Evolutionary conservation across 208 protist species (phyloP).

Genomic region (Acanthamoeba royreba): DNA sequence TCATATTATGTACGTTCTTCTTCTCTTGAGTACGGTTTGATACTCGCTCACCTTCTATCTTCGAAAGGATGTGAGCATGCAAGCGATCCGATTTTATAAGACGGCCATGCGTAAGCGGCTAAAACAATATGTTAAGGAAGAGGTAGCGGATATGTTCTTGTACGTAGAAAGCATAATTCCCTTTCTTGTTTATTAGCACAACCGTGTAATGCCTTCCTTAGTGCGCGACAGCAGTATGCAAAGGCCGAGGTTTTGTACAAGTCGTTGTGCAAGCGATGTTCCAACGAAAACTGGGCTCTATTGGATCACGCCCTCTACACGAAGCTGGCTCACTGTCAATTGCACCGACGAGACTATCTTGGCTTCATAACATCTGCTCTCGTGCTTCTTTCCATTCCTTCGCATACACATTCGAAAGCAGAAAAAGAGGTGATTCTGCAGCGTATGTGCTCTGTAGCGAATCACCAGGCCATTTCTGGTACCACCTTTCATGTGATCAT

Average conservation of each 20-base stretch:
- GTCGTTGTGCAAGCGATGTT: not conserved
- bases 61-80: constrained; percentile 23
- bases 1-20: too few relatives aligned
- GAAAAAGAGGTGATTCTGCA: not conserved
- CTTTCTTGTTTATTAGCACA: not conserved
- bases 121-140: not conserved
- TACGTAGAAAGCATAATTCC: not conserved
- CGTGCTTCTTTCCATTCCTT: not conserved
- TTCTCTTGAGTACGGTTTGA: too few relatives aligned
- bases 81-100: constrained; percentile 18
- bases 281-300: not conserved
- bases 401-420: not conserved
- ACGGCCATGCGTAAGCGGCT: not conserved
- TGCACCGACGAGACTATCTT: not conserved
- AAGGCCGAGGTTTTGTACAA: constrained; percentile 10
- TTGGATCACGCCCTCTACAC: not conserved
- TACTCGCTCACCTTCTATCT: too few relatives aligned
- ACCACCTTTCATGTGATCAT: not conserved
- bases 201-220: not conserved
- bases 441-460: not conserved
- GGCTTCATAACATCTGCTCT: not conserved
- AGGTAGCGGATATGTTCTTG: not conserved
- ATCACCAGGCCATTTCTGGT: not conserved
- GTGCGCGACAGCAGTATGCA: not conserved
- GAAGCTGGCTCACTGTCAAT: not conserved